Percentiles rank a stretch among this genome's conserved stretches.
These are phyloP conservation scores for Yamadazyma phyllophila DNA, from an alignment of 805 yeast genomes.

Conservation along the genomic window DNA sequence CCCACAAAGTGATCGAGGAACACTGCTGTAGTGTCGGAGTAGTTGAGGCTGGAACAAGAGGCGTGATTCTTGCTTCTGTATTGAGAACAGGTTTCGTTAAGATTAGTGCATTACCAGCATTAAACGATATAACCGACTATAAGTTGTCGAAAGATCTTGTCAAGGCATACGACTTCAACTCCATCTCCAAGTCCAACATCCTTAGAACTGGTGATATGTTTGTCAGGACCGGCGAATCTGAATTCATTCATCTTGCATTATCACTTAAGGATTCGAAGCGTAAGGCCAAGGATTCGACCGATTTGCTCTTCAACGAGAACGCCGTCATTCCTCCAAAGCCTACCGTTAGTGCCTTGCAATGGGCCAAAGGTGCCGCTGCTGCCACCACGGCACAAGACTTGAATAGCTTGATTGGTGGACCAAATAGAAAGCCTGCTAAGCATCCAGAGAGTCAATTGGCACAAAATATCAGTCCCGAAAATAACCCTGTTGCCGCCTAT, in stretches of 20 bases:
- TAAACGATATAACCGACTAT: conserved; percentile 54
- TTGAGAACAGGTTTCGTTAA: conserved; percentile 48
- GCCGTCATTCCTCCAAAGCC: conserved; percentile 78
- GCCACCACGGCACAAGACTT: conserved; percentile 62
- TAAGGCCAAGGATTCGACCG: conserved; percentile 34
- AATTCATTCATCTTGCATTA: conserved; percentile 29
- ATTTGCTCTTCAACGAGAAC: conserved; percentile 66
- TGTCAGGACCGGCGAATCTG: conserved; percentile 54
- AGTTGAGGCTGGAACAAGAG: conserved; percentile 41
- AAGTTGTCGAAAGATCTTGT: conserved; percentile 33
- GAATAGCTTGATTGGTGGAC: conserved; percentile 69
- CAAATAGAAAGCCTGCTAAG: conserved; percentile 60
- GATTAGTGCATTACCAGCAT: conserved; percentile 55
- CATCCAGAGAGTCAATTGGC: conserved; percentile 59
- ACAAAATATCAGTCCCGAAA: conserved; percentile 43
- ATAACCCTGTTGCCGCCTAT: conserved; percentile 35
- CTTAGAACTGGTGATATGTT: conserved; percentile 57
- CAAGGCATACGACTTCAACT: conserved; percentile 17
- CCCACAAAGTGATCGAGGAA: conserved; percentile 61
- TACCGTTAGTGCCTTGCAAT: conserved; percentile 68
- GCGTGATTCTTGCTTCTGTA: conserved; percentile 48
- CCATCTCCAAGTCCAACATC: conserved; percentile 24
- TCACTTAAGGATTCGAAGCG: conserved; percentile 18
- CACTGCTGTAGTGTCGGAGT: conserved; percentile 48
- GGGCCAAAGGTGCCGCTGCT: conserved; percentile 76